Conservation (phyloP, 202 grass and related monocot species). For the Panicum hallii region DNA sequence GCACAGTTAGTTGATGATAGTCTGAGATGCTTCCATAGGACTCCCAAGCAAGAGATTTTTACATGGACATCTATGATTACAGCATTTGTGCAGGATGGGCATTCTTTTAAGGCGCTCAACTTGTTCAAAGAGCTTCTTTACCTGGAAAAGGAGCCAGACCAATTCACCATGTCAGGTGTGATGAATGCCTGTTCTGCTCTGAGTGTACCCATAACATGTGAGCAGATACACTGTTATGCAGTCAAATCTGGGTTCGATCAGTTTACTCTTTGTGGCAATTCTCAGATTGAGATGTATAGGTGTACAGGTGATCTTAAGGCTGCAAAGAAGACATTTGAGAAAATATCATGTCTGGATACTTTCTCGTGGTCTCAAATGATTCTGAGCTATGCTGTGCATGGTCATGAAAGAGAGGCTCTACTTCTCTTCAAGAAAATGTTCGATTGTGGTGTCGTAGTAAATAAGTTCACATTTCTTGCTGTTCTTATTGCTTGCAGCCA, state of each 20-base stretch:
- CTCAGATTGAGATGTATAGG: constrained; percentile 76
- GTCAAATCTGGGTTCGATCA: constrained; percentile 59
- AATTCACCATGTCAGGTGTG: constrained; percentile 58
- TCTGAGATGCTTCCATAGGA: constrained; percentile 71
- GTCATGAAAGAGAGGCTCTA: constrained; percentile 56
- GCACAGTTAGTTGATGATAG: constrained; percentile 51
- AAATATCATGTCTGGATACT: constrained; percentile 51
- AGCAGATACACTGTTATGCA: constrained; percentile 67
- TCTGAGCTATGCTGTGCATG: constrained; percentile 65
- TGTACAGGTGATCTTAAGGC: constrained; percentile 59
- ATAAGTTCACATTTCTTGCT: constrained; percentile 57
- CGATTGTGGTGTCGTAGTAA: constrained; percentile 40
- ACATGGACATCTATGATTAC: constrained; percentile 80
- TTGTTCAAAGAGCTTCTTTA: constrained; percentile 65
- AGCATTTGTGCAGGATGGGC: constrained; percentile 52
- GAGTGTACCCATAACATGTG: constrained; percentile 54
- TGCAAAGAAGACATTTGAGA: constrained; percentile 60
- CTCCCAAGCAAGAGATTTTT: constrained; percentile 53
- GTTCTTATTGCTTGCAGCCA: constrained; percentile 81
- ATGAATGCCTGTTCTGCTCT: constrained; percentile 63
- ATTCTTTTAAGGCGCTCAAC: constrained; percentile 58
- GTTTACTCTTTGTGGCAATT: constrained; percentile 68
- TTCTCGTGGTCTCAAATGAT: constrained; percentile 75
- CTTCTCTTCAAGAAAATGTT: constrained; percentile 65
- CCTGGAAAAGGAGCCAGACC: constrained; percentile 48